Evolutionary conservation across 1,284 basidiomycete species (phyloP).

Genomic region (Prillingera fragicola): DNA sequence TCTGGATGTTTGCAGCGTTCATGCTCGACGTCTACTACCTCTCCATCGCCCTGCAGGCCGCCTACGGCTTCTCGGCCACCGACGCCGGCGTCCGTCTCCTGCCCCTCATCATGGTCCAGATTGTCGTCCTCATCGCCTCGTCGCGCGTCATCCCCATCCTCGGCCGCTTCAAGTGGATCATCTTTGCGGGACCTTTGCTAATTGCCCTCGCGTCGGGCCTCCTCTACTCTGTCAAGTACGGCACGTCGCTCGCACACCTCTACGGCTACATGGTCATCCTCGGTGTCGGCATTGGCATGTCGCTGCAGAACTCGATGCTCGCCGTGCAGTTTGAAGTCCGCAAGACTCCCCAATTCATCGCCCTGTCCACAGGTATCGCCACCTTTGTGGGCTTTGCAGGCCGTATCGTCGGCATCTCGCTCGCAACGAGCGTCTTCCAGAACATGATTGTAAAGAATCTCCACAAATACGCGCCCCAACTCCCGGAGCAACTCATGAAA

Average conservation of each 20-base stretch:
- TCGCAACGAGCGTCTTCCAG: slow-evolving; percentile 44
- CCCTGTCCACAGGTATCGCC: slow-evolving; percentile 32
- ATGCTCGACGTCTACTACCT: slow-evolving; percentile 45
- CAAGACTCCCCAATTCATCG: slow-evolving; percentile 37
- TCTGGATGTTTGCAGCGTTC: slow-evolving; percentile 35
- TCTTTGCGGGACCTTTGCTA: slow-evolving; percentile 38
- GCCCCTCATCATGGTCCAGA: slow-evolving; percentile 43
- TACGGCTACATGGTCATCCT: slow-evolving; percentile 43
- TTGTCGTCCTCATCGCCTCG: slow-evolving; percentile 38
- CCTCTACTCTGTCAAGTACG: slow-evolving; percentile 36
- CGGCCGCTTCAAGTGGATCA: slow-evolving; percentile 42
- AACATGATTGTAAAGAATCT: slow-evolving; percentile 42
- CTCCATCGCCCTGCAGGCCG: slow-evolving; percentile 39
- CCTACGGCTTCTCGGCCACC: slow-evolving; percentile 43
- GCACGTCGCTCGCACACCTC: slow-evolving; percentile 25
- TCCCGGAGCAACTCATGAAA: slow-evolving; percentile 17
- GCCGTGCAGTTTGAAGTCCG: slow-evolving; percentile 43
- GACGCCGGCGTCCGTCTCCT: slow-evolving; percentile 42
- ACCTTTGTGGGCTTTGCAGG: slow-evolving; percentile 43
- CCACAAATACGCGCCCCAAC: slow-evolving; percentile 23
- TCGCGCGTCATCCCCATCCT: slow-evolving; percentile 38
- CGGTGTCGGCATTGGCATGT: slow-evolving; percentile 42
- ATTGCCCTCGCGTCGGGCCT: slow-evolving; percentile 36
- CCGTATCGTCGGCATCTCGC: slow-evolving; percentile 44
- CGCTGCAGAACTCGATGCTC: slow-evolving; percentile 41